Conservation (phyloP, 164 flowering plant species). For the Warburgia ugandensis region DNA sequence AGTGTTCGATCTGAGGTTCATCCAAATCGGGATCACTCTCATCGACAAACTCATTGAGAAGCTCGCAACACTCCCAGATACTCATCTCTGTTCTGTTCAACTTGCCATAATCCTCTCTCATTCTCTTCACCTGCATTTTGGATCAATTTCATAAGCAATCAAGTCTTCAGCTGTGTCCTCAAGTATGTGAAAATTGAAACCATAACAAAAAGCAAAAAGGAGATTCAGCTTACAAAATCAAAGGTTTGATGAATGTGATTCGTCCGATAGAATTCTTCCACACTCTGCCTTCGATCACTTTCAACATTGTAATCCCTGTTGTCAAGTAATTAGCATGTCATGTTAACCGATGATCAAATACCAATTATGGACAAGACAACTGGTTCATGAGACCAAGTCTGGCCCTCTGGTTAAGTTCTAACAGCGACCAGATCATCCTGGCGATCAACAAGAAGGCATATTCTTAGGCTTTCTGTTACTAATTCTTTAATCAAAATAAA, state of each 20-base stretch:
- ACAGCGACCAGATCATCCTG: too few relatives aligned
- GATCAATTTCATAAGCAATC: too few relatives aligned
- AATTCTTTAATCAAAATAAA: not conserved
- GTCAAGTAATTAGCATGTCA: not conserved
- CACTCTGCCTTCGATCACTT: slow-evolving; percentile 23
- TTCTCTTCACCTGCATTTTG: slow-evolving; percentile 20
- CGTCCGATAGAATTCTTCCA: slow-evolving; percentile 28
- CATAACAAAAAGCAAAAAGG: not conserved
- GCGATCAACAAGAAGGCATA: not conserved
- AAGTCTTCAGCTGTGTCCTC: not conserved
- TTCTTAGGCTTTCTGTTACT: too few relatives aligned
- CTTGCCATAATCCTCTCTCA: slow-evolving; percentile 31
- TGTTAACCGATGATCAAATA: not conserved
- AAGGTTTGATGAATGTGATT: slow-evolving; percentile 30
- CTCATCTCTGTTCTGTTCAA: slow-evolving; percentile 29
- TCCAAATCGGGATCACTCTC: slow-evolving; percentile 45
- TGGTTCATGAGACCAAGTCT: too few relatives aligned
- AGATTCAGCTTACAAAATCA: slow-evolving; percentile 23
- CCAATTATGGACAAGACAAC: not conserved
- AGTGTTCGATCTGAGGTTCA: slow-evolving; percentile 42
- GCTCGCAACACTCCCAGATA: slow-evolving; percentile 45
- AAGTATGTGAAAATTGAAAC: not conserved
- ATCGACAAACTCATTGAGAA: slow-evolving; percentile 35
- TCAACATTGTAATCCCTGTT: slow-evolving; percentile 32
- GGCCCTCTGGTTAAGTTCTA: too few relatives aligned